phyloP scores from a whole-genome alignment of 495 filamentous ascomycete species.

The Lentithecium fluviatile region DNA sequence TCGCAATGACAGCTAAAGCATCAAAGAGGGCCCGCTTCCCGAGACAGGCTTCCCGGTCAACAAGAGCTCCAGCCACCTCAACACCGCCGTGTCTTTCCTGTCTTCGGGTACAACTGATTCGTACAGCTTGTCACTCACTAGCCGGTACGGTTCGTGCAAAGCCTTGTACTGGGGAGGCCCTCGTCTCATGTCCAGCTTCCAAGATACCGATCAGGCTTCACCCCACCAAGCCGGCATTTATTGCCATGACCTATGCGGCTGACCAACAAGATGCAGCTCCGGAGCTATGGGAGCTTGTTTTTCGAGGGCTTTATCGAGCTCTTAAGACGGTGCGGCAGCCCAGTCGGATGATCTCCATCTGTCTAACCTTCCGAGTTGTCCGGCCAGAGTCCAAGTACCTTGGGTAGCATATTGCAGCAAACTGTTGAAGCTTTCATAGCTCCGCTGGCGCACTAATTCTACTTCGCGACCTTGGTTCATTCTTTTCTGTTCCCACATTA shows the following conservation, averaged over 20 bases:
- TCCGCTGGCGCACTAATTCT: too few relatives aligned
- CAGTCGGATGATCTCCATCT: background rate
- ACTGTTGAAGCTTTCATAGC: too few relatives aligned
- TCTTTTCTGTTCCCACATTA: too few relatives aligned
- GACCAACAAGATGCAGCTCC: slow-evolving; percentile 22
- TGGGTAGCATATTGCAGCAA: too few relatives aligned
- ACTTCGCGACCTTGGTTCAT: too few relatives aligned
- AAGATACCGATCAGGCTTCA: background rate
- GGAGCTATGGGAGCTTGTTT: slow-evolving; percentile 22
- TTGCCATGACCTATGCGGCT: slow-evolving; percentile 33
- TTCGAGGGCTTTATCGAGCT: slow-evolving; percentile 8
- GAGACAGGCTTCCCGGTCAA: slow-evolving; percentile 20
- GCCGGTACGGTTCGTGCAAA: slow-evolving; percentile 4
- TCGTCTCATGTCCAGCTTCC: slow-evolving; percentile 5
- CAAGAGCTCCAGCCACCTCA: slow-evolving; percentile 16
- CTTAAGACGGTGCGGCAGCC: background rate
- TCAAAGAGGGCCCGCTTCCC: slow-evolving; percentile 8
- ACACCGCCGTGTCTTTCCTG: slow-evolving; percentile 22
- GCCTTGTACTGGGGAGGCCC: slow-evolving; percentile 5
- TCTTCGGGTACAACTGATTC: slow-evolving; percentile 1
- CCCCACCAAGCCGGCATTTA: background rate
- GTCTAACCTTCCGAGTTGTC: background rate
- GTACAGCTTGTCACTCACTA: background rate
- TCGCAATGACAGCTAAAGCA: slow-evolving; percentile 5
- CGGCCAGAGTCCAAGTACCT: too few relatives aligned